Percentiles rank a stretch among this genome's conserved stretches.
phyloP scores from a whole-genome alignment of 2,329 filamentous ascomycete genomes.

The Colletotrichum sp. region DNA sequence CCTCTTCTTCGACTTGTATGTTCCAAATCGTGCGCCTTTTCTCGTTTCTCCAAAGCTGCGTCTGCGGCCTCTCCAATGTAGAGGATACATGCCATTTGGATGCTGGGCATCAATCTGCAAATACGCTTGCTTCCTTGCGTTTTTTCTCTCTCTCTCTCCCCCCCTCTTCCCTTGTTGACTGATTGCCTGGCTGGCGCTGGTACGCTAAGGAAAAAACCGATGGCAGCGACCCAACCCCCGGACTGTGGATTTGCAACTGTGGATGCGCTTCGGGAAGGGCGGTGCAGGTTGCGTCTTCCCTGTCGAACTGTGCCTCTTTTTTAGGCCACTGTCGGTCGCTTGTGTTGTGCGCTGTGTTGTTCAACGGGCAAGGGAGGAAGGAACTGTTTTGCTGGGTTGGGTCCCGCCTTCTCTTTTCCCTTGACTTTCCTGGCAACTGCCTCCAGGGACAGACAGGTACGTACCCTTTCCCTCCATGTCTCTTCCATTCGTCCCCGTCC shows the following conservation, averaged over 20 bases:
- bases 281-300: slow-evolving; percentile 4
- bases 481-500: background rate
- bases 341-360: background rate
- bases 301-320: background rate
- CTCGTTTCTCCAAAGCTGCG: background rate
- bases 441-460: background rate
- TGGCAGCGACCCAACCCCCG: background rate
- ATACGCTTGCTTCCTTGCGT: background rate
- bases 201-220: background rate
- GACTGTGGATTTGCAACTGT: background rate
- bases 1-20: background rate
- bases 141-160: background rate
- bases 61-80: background rate
- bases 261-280: slow-evolving; percentile 3
- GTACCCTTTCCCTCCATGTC: background rate
- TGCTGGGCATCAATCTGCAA: background rate
- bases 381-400: background rate
- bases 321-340: background rate
- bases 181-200: background rate
- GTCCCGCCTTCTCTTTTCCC: background rate
- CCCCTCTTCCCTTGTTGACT: background rate
- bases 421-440: background rate
- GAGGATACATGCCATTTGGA: background rate
- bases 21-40: background rate
- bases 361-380: background rate